These are phyloP conservation scores for Fusarium penzigii DNA, from an alignment of 2,329 filamentous ascomycete genomes.

Conservation along the genomic window DNA sequence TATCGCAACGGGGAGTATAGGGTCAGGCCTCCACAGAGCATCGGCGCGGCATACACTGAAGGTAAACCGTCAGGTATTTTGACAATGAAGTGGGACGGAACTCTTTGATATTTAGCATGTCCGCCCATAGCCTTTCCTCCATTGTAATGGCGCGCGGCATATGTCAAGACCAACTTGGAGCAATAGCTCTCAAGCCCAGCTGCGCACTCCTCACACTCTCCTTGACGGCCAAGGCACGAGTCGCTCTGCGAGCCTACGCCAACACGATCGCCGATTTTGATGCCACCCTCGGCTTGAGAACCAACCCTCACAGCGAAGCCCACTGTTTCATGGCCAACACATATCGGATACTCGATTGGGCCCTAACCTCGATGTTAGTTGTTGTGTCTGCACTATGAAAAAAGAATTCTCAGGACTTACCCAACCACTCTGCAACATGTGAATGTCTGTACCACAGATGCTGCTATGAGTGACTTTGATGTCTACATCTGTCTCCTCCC, in stretches of 20 bases:
- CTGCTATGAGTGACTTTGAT: constrained; percentile 65
- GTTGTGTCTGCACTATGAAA: constrained; percentile 16
- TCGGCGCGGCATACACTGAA: constrained; percentile 53
- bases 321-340: constrained; percentile 67
- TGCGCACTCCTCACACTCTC: constrained; percentile 43
- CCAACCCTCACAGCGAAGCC: constrained; percentile 59
- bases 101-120: constrained; percentile 37
- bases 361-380: background rate
- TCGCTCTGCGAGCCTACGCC: constrained; percentile 62
- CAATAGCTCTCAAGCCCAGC: constrained; percentile 46
- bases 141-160: constrained; percentile 40
- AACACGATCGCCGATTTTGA: constrained; percentile 64
- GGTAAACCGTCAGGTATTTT: constrained; percentile 46
- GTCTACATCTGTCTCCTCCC: constrained; percentile 65
- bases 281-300: constrained; percentile 41
- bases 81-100: constrained; percentile 48
- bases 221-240: constrained; percentile 49
- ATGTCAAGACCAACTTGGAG: constrained; percentile 49
- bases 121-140: constrained; percentile 50
- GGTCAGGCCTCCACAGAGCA: constrained; percentile 73
- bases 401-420: constrained; percentile 30
- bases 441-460: constrained; percentile 62
- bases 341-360: constrained; percentile 41
- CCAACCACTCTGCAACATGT: constrained; percentile 58
- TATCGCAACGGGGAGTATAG: constrained; percentile 63